A percentile compares a stretch with the other conserved stretches of the same genome.
Evolutionary conservation across 2,329 filamentous ascomycete species (phyloP).

Genomic region (Colletotrichum lentis): DNA sequence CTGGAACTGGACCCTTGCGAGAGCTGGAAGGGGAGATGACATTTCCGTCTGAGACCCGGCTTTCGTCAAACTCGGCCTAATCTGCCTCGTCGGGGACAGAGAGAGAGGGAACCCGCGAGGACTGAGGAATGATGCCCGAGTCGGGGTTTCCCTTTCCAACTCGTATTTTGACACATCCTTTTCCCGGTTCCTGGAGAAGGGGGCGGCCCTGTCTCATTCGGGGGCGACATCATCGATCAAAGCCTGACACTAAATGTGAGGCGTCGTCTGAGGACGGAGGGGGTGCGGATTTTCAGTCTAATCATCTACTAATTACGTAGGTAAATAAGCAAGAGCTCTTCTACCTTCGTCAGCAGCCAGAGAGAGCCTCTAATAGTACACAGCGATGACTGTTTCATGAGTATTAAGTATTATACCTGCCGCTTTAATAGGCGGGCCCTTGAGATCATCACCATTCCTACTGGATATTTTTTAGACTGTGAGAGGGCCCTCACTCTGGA

Average conservation of each 20-base stretch:
- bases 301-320: too few relatives aligned
- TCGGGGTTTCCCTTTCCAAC: not conserved
- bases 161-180: conserved; percentile 17
- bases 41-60: conserved; percentile 5
- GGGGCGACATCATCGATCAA: not conserved
- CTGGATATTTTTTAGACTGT: too few relatives aligned
- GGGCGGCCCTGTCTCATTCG: not conserved
- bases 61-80: conserved; percentile 1
- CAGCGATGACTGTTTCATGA: too few relatives aligned
- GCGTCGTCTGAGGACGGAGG: not conserved
- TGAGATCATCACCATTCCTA: too few relatives aligned
- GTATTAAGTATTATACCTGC: too few relatives aligned
- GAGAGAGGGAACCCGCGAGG: not conserved
- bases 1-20: not conserved
- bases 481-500: too few relatives aligned
- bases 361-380: too few relatives aligned
- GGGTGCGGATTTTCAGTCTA: too few relatives aligned
- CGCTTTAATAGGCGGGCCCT: too few relatives aligned
- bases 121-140: conserved; percentile 3
- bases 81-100: not conserved
- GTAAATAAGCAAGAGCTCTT: too few relatives aligned
- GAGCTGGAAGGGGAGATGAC: not conserved
- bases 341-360: too few relatives aligned
- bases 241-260: not conserved
- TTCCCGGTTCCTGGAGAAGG: not conserved